Evolutionary conservation across 129 eudicot genomes (phyloP).

Genomic region (Artemisia argyi): DNA sequence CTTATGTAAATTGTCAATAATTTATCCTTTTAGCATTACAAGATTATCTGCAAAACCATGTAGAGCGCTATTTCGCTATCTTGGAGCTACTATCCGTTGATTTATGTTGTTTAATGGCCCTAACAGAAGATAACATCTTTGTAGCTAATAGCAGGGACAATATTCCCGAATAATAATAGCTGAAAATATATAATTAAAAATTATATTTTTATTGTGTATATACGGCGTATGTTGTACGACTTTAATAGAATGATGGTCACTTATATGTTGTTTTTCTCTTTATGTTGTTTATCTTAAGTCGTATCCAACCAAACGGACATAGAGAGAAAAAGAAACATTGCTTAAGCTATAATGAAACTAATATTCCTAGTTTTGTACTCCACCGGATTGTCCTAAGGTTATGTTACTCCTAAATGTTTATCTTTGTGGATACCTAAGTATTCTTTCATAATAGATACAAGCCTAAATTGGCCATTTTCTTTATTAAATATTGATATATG

Average conservation of each 20-base stretch:
- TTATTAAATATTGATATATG: neutral
- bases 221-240: neutral
- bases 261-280: constrained; percentile 10
- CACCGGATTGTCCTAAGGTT: constrained; percentile 26
- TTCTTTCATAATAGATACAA: constrained; percentile 21
- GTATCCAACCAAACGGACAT: constrained; percentile 27
- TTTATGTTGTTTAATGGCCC: too few relatives aligned
- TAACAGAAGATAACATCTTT: too few relatives aligned
- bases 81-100: too few relatives aligned
- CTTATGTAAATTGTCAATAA: too few relatives aligned
- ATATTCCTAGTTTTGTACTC: constrained; percentile 40
- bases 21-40: too few relatives aligned
- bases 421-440: constrained; percentile 25
- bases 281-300: constrained; percentile 20
- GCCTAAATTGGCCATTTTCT: constrained; percentile 6
- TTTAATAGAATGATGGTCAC: neutral
- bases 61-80: too few relatives aligned
- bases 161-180: too few relatives aligned
- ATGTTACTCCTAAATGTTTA: neutral
- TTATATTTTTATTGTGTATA: neutral
- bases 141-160: too few relatives aligned
- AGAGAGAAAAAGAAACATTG: constrained; percentile 13
- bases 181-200: neutral
- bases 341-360: neutral
- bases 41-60: too few relatives aligned